Evolutionary conservation across 768 basidiomycete genomes (phyloP).

Genomic region (Pilatotrama ljubarskyi): DNA sequence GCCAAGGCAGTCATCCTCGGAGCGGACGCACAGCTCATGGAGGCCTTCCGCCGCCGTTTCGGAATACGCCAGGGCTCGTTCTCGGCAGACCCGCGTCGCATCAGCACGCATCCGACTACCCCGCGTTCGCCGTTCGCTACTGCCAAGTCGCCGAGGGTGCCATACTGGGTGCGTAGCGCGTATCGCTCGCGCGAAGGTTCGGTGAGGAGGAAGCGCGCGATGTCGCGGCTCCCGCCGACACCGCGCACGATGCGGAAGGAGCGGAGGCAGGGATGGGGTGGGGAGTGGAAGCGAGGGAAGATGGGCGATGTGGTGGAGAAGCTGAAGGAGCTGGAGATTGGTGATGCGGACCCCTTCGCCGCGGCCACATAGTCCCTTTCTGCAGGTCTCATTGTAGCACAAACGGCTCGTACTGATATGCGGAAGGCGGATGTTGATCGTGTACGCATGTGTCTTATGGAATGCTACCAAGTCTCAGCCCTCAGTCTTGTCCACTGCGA

Average conservation of each 20-base stretch:
- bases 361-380: background rate
- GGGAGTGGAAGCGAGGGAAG: conserved; percentile 26
- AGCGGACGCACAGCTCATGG: conserved; percentile 23
- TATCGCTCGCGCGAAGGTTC: conserved; percentile 10
- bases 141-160: conserved; percentile 21
- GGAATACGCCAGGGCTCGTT: background rate
- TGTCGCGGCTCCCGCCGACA: conserved; percentile 18
- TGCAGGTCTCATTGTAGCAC: too few species aligned
- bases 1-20: conserved; percentile 21
- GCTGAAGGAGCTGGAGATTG: conserved; percentile 20
- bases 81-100: conserved; percentile 9
- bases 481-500: too few species aligned
- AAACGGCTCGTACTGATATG: too few species aligned
- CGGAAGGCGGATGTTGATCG: too few species aligned
- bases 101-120: conserved; percentile 11
- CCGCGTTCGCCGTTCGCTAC: conserved; percentile 2
- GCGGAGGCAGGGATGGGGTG: conserved; percentile 31
- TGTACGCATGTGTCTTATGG: too few species aligned
- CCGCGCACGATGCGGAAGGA: conserved; percentile 26
- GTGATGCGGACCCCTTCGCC: background rate
- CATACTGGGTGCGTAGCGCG: conserved; percentile 31
- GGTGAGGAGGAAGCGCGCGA: background rate
- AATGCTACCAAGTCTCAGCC: too few species aligned
- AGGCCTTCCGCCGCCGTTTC: conserved; percentile 22
- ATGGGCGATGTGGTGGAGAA: conserved; percentile 22